Evolutionary conservation across 2,329 filamentous ascomycete genomes (phyloP).

Genomic region (Eutypella sp.): DNA sequence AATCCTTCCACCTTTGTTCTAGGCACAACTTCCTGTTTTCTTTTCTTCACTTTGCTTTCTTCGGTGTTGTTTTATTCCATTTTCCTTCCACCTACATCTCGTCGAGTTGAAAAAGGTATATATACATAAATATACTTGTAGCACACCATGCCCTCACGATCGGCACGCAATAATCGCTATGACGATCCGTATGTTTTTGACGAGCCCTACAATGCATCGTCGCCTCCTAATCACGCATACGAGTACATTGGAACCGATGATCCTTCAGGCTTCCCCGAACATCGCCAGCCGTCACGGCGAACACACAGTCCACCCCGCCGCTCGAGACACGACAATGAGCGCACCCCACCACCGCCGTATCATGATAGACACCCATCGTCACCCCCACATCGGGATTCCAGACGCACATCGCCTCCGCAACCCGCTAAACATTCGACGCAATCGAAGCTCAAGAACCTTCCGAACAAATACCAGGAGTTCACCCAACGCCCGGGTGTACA

Average conservation of each 20-base stretch:
- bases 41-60: too few relatives aligned
- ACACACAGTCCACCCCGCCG: constrained; percentile 22
- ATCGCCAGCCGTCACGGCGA: constrained; percentile 11
- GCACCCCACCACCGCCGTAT: constrained; percentile 5
- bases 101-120: too few relatives aligned
- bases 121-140: constrained; percentile 1
- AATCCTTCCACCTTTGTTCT: too few relatives aligned
- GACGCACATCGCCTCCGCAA: constrained; percentile 8
- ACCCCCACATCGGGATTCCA: constrained; percentile 6
- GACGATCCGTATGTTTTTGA: constrained; percentile 25
- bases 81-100: too few relatives aligned
- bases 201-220: constrained; percentile 21
- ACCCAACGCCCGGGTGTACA: constrained; percentile 20
- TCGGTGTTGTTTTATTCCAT: neutral
- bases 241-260: constrained; percentile 27
- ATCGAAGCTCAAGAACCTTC: constrained; percentile 8
- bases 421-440: constrained; percentile 2
- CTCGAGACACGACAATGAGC: constrained; percentile 10
- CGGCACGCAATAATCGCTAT: constrained; percentile 17
- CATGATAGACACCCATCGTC: constrained; percentile 9
- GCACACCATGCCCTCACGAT: constrained; percentile 22
- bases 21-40: neutral
- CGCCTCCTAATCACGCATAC: constrained; percentile 16
- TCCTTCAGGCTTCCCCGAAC: constrained; percentile 8
- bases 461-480: constrained; percentile 11